A percentile compares a stretch with the other conserved stretches of the same genome.
phyloP scores from a whole-genome alignment of 768 basidiomycete genomes.

The Saitozyma sp. region DNA sequence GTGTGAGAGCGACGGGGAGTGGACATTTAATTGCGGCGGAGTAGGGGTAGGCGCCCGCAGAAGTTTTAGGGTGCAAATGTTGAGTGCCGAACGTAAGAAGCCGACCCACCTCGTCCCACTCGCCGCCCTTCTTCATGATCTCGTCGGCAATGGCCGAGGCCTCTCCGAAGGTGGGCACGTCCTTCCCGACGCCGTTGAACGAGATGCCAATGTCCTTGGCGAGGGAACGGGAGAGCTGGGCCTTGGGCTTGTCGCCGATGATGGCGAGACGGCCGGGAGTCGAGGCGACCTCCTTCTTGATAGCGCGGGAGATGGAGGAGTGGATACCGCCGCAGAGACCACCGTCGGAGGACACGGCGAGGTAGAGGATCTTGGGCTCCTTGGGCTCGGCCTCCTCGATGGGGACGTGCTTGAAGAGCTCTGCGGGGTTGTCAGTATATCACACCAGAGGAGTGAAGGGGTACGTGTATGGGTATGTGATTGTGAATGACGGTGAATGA shows the following conservation, averaged over 20 bases:
- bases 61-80: background rate
- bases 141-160: constrained; percentile 91
- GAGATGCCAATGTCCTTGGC: constrained; percentile 71
- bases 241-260: constrained; percentile 96
- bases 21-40: constrained; percentile 56
- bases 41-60: background rate
- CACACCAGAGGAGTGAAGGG: background rate
- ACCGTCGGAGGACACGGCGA: constrained; percentile 75
- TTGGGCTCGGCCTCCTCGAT: constrained; percentile 56
- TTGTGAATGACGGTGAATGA: too few species aligned
- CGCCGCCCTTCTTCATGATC: constrained; percentile 77
- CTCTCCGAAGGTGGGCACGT: constrained; percentile 95
- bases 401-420: constrained; percentile 77
- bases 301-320: constrained; percentile 89
- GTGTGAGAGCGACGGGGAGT: constrained; percentile 59
- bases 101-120: constrained; percentile 70
- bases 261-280: constrained; percentile 67
- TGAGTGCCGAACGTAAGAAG: too few species aligned
- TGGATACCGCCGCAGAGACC: constrained; percentile 99
- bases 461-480: background rate
- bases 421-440: constrained; percentile 54
- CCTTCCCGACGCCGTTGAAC: constrained; percentile 97
- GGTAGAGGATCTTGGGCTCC: constrained; percentile 15
- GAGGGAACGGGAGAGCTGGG: constrained; percentile 72
- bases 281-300: constrained; percentile 66